A percentile compares a stretch with the other conserved stretches of the same genome.
Conservation (phyloP, 1,284 basidiomycete genomes). For the Microbotryum scabiosae region DNA sequence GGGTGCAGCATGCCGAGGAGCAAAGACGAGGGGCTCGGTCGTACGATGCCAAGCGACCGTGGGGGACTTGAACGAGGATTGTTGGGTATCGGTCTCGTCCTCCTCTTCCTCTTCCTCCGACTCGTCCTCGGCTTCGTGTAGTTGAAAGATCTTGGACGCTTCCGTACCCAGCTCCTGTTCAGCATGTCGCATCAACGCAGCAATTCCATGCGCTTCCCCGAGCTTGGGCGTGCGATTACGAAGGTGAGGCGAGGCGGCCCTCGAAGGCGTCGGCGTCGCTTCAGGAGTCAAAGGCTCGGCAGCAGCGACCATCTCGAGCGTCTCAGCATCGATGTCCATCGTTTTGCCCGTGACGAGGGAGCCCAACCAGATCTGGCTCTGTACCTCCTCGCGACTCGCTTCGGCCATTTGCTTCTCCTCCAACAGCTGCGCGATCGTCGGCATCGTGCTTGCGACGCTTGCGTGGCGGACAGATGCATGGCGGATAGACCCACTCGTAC, state of each 20-base stretch:
- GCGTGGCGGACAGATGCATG: not conserved
- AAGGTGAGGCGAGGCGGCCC: not conserved
- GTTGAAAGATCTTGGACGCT: not conserved
- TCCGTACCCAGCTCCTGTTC: not conserved
- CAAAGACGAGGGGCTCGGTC: conserved; percentile 1
- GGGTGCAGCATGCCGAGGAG: not conserved
- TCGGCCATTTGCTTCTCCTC: not conserved
- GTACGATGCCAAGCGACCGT: not conserved
- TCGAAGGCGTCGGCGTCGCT: conserved; percentile 9
- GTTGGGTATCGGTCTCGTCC: conserved; percentile 8
- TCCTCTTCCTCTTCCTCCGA: conserved; percentile 3
- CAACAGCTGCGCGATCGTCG: not conserved
- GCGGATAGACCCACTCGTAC: not conserved
- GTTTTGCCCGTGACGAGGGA: not conserved
- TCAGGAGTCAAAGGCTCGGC: not conserved
- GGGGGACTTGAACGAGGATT: not conserved
- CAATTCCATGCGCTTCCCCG: not conserved
- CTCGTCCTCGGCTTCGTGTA: not conserved
- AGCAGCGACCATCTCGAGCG: conserved; percentile 1
- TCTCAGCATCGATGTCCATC: not conserved
- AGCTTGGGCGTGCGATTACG: not conserved
- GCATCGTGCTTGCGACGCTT: not conserved
- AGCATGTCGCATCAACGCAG: not conserved
- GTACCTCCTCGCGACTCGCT: not conserved
- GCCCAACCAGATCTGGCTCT: not conserved